Conservation (phyloP, 2,329 filamentous ascomycete genomes). For the Claviceps fusiformis region DNA sequence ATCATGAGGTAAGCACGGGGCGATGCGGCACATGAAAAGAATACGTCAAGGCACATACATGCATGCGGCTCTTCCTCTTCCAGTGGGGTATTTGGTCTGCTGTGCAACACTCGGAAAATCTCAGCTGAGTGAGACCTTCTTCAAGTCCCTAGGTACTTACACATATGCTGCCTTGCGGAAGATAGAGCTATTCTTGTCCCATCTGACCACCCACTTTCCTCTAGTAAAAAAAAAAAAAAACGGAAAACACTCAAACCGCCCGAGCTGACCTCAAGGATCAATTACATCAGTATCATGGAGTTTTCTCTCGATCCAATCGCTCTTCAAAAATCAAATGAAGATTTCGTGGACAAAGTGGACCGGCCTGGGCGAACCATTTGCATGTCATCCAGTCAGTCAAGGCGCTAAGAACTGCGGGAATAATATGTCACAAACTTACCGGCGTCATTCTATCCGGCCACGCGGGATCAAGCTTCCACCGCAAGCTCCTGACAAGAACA, state of each 20-base stretch:
- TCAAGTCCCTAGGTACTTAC: neutral
- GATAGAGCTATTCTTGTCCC: neutral
- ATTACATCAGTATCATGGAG: neutral
- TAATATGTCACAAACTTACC: slow-evolving; percentile 11
- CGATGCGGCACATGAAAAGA: neutral
- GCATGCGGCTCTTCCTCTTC: no score
- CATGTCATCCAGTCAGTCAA: neutral
- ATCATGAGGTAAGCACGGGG: neutral
- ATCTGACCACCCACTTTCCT: neutral
- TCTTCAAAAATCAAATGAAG: slow-evolving; percentile 2
- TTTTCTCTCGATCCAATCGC: neutral
- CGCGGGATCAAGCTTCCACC: slow-evolving; percentile 19
- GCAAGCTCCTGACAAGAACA: slow-evolving; percentile 15
- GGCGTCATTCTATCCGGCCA: slow-evolving; percentile 20
- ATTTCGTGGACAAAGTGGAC: slow-evolving; percentile 7
- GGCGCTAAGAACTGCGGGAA: neutral
- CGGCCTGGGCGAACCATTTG: slow-evolving; percentile 4
- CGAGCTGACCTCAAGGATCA: neutral
- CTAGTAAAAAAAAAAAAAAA: neutral
- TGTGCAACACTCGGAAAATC: neutral
- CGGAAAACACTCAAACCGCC: neutral
- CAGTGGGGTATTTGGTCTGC: neutral
- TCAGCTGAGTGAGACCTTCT: neutral
- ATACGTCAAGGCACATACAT: no score
- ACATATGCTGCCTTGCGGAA: neutral